phyloP scores from a whole-genome alignment of 805 yeast species.

The Kluyveromyces nonfermentans region DNA sequence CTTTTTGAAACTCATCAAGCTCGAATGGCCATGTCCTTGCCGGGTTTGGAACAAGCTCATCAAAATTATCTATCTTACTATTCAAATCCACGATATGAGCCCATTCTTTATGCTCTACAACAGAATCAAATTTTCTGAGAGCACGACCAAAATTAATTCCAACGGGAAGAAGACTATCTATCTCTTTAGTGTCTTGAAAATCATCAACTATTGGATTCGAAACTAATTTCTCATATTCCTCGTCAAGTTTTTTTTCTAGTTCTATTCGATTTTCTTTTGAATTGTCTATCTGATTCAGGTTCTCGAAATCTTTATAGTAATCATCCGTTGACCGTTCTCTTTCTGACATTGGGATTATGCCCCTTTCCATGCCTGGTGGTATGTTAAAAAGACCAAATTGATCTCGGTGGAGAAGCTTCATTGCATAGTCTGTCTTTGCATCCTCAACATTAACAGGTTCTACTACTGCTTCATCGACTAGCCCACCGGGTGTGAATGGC shows the following conservation, averaged over 20 bases:
- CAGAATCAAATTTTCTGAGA: slow-evolving; percentile 13
- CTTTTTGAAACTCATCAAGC: slow-evolving; percentile 90
- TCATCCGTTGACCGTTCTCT: slow-evolving; percentile 5
- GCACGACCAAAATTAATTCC: slow-evolving; percentile 40
- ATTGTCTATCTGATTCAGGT: slow-evolving; percentile 26
- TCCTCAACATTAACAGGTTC: slow-evolving; percentile 13
- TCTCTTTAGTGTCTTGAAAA: slow-evolving; percentile 19
- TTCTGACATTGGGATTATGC: slow-evolving; percentile 35
- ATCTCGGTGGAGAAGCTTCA: slow-evolving; percentile 50
- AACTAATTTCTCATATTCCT: slow-evolving; percentile 6
- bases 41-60: slow-evolving; percentile 83
- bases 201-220: slow-evolving; percentile 8
- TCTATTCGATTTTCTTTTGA: slow-evolving; percentile 30
- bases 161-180: slow-evolving; percentile 42
- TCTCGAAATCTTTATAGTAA: slow-evolving; percentile 13
- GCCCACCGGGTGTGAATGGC: slow-evolving; percentile 93
- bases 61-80: slow-evolving; percentile 74
- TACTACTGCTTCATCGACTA: slow-evolving; percentile 26
- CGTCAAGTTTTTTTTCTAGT: slow-evolving; percentile 23
- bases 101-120: slow-evolving; percentile 54
- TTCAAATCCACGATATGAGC: slow-evolving; percentile 90
- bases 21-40: slow-evolving; percentile 94
- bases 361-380: slow-evolving; percentile 77
- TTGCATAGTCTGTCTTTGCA: slow-evolving; percentile 15
- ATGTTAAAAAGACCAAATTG: slow-evolving; percentile 66